Percentiles rank a stretch among this genome's conserved stretches.
These are phyloP conservation scores for Eutrema heterophyllum DNA, from an alignment of 345 rosid genomes.

Conservation along the genomic window DNA sequence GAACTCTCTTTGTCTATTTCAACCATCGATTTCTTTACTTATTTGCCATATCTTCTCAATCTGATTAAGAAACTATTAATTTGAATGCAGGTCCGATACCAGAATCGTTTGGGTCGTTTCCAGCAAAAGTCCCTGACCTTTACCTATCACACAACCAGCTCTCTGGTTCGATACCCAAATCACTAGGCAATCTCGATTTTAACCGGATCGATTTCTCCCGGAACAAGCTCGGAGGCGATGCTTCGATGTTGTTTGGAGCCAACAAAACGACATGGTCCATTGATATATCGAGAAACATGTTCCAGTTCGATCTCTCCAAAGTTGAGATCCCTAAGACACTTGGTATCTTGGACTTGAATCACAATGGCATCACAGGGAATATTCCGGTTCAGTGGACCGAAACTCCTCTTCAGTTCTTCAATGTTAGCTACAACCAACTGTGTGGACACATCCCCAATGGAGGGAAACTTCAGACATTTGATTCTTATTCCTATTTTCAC, in stretches of 20 bases:
- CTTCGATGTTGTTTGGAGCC: slow-evolving; percentile 45
- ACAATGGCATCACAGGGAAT: slow-evolving; percentile 59
- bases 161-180: slow-evolving; percentile 51
- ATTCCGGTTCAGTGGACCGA: slow-evolving; percentile 46
- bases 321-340: slow-evolving; percentile 38
- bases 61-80: too few species aligned
- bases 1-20: background rate
- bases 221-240: slow-evolving; percentile 59
- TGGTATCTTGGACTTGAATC: slow-evolving; percentile 52
- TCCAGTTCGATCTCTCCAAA: slow-evolving; percentile 51
- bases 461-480: slow-evolving; percentile 58
- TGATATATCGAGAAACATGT: slow-evolving; percentile 60
- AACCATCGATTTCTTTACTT: background rate
- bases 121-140: slow-evolving; percentile 30
- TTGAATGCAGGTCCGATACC: slow-evolving; percentile 45
- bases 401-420: slow-evolving; percentile 35
- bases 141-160: slow-evolving; percentile 63
- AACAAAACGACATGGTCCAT: slow-evolving; percentile 27
- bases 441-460: slow-evolving; percentile 69
- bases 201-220: slow-evolving; percentile 49
- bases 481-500: slow-evolving; percentile 46
- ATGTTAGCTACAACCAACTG: slow-evolving; percentile 68
- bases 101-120: slow-evolving; percentile 48
- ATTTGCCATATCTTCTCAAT: background rate
- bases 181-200: slow-evolving; percentile 47